These are phyloP conservation scores for Cyberlindnera mississippiensis DNA, from an alignment of 805 yeast genomes.

Conservation along the genomic window DNA sequence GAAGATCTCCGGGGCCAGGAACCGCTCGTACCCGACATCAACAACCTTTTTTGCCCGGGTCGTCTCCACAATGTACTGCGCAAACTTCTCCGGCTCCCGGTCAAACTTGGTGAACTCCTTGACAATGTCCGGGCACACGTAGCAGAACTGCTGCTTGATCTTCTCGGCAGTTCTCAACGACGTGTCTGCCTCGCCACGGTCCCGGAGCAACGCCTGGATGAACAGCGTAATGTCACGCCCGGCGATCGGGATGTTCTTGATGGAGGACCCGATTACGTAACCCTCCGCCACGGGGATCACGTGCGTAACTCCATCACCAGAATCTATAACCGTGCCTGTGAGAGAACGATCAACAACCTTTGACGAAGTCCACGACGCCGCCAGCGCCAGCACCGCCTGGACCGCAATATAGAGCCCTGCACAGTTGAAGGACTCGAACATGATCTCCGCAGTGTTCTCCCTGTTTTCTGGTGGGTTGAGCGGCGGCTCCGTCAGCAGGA, in stretches of 20 bases:
- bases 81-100: conserved; percentile 89
- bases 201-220: conserved; percentile 90
- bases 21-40: conserved; percentile 96
- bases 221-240: conserved; percentile 96
- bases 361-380: conserved; percentile 98
- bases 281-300: conserved; percentile 99
- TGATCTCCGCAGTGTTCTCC: conserved; percentile 97
- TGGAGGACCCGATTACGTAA: conserved; percentile 95
- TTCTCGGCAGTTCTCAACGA: conserved; percentile 93
- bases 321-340: conserved; percentile 97
- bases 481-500: conserved; percentile 95
- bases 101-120: conserved; percentile 94
- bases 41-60: conserved; percentile 60
- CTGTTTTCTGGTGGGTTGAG: conserved; percentile 99
- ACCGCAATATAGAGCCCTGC: conserved; percentile 98
- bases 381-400: conserved; percentile 96
- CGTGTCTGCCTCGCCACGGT: conserved; percentile 94
- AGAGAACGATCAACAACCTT: conserved; percentile 92
- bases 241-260: conserved; percentile 96
- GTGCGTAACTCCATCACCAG: conserved; percentile 99
- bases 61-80: conserved; percentile 85
- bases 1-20: conserved; percentile 98
- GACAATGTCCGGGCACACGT: conserved; percentile 96
- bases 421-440: conserved; percentile 98
- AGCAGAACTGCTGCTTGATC: conserved; percentile 94